Percentiles rank a stretch among this genome's conserved stretches.
Evolutionary conservation across 2,329 filamentous ascomycete genomes (phyloP).

Genomic region (Claviceps fusiformis): DNA sequence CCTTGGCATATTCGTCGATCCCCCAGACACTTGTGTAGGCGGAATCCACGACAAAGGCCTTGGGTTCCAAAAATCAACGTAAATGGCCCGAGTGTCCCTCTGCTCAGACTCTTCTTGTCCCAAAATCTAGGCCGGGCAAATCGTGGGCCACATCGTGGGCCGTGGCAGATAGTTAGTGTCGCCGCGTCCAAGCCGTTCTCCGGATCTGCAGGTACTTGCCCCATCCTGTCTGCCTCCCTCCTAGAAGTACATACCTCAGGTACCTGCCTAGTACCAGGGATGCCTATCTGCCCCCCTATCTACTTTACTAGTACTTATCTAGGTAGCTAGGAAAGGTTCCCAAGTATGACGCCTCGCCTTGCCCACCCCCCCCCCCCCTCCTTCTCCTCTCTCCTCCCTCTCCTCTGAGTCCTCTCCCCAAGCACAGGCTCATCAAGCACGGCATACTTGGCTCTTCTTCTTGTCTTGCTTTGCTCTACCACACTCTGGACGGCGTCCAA

Average conservation of each 20-base stretch:
- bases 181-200: constrained; percentile 5
- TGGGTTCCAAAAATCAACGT: background rate
- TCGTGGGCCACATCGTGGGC: background rate
- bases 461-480: constrained; percentile 1
- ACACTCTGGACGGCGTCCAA: background rate
- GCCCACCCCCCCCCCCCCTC: background rate
- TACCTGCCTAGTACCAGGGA: background rate
- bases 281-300: no score
- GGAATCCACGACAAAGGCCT: background rate
- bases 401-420: background rate
- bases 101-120: background rate
- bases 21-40: background rate
- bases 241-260: background rate
- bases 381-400: no score
- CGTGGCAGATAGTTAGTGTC: background rate
- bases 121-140: background rate
- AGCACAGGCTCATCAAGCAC: background rate
- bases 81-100: background rate
- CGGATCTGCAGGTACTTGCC: constrained; percentile 13
- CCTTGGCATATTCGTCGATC: background rate
- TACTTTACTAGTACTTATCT: no score
- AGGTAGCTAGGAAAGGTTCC: background rate
- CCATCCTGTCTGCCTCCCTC: constrained; percentile 3
- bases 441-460: background rate
- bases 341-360: background rate